Evolutionary conservation across 2,329 filamentous ascomycete genomes (phyloP), one percentile per base, ranked within the genome.

Genomic region (Aspergillus persii): DNA sequence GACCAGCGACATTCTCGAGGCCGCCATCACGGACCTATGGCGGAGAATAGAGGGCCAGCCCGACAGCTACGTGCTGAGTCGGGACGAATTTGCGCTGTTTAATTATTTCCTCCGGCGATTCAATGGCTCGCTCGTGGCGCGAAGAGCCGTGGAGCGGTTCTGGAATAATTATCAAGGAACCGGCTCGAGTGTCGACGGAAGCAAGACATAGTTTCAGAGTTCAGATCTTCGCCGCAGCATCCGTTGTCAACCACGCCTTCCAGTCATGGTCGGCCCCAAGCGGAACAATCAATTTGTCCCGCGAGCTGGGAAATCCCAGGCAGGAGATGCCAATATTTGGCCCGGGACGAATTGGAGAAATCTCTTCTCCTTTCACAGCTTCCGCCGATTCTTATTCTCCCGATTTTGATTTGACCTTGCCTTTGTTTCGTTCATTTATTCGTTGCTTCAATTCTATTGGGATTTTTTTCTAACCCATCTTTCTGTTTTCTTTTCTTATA

Each of bases 31-130:
- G 1, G 79, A 84, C 62, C 84, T 93, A 63, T 94, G 90, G 90
- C 72, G 71, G 48, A 87, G 85, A 66, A 83, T 96, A 58, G 77
- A 87, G 67, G 79, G 80, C 3, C 79, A 88, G 33, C 89, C 89
- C 1, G 72, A 77, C 54, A 80, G 80, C n/a, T 96, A 94, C 74
- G 76, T 95, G 63, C 86, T 96, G 79, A 86, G 81, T 36, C 81
- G 83, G 62, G 86, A 91, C 74, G 91, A 96, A 76, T 96, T 95
- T 69, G 86, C 90, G 56, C 83, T 96, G 61, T 92, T 96, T 84
- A 96, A 95, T 79, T 94, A 89, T 75, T 94, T 89, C 74, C 88
- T 90, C 62, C 76, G 83, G 62, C 84, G 88, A 8, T 92, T 89
- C 70, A 73, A 78, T 31, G 84, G 84, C 60, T 77, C 77, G 15